These are phyloP conservation scores for Aspergillus pseudoviridinutans DNA, from an alignment of 2,329 filamentous ascomycete species.

Conservation along the genomic window DNA sequence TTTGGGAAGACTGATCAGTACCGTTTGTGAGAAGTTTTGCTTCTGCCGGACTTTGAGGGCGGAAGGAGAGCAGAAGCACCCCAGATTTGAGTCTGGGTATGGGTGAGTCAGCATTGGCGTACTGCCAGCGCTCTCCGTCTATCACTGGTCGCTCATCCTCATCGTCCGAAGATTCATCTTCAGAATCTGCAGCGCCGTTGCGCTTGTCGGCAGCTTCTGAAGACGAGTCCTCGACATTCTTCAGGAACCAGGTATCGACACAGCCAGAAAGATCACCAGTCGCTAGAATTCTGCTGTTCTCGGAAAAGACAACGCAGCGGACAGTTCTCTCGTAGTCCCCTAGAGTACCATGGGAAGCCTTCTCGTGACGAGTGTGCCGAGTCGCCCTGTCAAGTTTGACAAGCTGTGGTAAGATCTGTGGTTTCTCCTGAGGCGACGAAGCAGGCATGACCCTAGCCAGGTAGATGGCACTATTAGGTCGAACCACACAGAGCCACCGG, in stretches of 20 bases:
- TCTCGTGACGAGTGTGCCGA: slow-evolving; percentile 34
- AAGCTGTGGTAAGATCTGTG: slow-evolving; percentile 42
- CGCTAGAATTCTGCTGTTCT: slow-evolving; percentile 74
- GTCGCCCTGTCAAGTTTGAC: slow-evolving; percentile 37
- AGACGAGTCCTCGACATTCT: slow-evolving; percentile 47
- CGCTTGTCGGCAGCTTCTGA: slow-evolving; percentile 31
- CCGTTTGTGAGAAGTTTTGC: slow-evolving; percentile 42
- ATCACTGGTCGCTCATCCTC: slow-evolving; percentile 46
- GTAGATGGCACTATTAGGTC: slow-evolving; percentile 57
- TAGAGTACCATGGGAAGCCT: slow-evolving; percentile 61
- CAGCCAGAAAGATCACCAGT: slow-evolving; percentile 78
- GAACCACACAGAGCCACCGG: slow-evolving; percentile 49
- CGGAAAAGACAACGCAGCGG: slow-evolving; percentile 70
- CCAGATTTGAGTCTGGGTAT: slow-evolving; percentile 64
- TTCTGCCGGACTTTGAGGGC: slow-evolving; percentile 35
- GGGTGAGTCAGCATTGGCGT: slow-evolving; percentile 66
- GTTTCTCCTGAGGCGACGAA: slow-evolving; percentile 41
- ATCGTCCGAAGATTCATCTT: slow-evolving; percentile 48
- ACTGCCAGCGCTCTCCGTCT: slow-evolving; percentile 67
- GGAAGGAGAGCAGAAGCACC: slow-evolving; percentile 66
- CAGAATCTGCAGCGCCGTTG: slow-evolving; percentile 45
- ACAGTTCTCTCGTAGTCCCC: slow-evolving; percentile 75
- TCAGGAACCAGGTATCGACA: slow-evolving; percentile 79
- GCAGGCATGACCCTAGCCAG: slow-evolving; percentile 47
- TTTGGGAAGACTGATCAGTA: slow-evolving; percentile 21